Conservation (phyloP, 345 rosid genomes). For the Reutealis trisperma region DNA sequence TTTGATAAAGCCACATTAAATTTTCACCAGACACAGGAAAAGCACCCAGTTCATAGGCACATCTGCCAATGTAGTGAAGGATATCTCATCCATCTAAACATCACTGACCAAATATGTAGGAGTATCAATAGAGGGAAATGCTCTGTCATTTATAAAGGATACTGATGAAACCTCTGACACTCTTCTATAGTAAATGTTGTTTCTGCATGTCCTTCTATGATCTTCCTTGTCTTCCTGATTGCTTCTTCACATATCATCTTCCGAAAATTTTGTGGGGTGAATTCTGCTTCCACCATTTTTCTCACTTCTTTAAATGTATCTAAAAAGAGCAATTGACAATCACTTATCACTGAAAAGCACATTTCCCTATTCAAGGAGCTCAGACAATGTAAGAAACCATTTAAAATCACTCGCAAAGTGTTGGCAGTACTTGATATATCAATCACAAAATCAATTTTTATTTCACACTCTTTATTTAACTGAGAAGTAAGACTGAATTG, state of each 20-base stretch:
- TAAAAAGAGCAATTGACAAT: not conserved
- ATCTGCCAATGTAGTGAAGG: constrained; percentile 25
- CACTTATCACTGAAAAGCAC: not conserved
- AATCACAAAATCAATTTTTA: no score
- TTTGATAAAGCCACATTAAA: constrained; percentile 22
- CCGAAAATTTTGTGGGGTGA: not conserved
- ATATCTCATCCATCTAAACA: not conserved
- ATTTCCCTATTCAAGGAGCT: not conserved
- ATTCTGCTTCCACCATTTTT: constrained; percentile 6
- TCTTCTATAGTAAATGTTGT: constrained; percentile 31
- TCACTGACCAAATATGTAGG: not conserved
- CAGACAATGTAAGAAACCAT: not conserved
- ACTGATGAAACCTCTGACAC: constrained; percentile 26
- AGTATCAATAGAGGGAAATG: not conserved
- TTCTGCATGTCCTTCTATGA: constrained; percentile 32
- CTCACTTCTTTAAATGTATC: not conserved
- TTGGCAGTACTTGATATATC: no score
- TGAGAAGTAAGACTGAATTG: no score
- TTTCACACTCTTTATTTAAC: no score
- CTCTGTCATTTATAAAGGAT: constrained; percentile 17
- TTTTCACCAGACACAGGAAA: constrained; percentile 14
- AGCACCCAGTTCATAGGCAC: constrained; percentile 25
- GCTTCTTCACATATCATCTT: constrained; percentile 30
- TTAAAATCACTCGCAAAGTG: not conserved
- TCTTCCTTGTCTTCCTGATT: constrained; percentile 28